phyloP scores from a whole-genome alignment of 192 early-diverging fungal species.

The Glomus cerebriforme region DNA sequence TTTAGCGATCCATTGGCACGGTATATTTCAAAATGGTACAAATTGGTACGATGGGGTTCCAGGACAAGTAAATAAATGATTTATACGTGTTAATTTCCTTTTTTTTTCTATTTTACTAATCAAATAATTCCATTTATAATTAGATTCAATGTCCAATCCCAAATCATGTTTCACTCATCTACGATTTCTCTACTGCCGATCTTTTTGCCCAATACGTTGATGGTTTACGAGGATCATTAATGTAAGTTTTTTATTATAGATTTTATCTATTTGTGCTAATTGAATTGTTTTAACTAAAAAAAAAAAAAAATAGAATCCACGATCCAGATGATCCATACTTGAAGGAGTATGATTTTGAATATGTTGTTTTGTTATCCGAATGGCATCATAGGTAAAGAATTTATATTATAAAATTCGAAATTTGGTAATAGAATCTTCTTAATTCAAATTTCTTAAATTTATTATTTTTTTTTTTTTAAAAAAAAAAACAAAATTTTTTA shows the following conservation, averaged over 20 bases:
- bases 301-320: neutral
- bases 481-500: too few species aligned
- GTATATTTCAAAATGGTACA: constrained; percentile 55
- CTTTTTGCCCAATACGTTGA: constrained; percentile 33
- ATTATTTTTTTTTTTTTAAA: too few species aligned
- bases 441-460: too few species aligned
- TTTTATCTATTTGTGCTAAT: too few species aligned
- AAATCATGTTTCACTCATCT: constrained; percentile 32
- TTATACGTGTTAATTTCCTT: too few species aligned
- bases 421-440: too few species aligned
- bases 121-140: neutral
- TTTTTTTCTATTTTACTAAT: too few species aligned
- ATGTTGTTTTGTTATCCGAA: constrained; percentile 39
- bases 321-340: constrained; percentile 37
- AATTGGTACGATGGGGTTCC: constrained; percentile 52
- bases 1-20: constrained; percentile 44
- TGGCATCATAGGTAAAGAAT: constrained; percentile 30
- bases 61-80: constrained; percentile 22
- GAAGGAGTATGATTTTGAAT: constrained; percentile 36
- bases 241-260: neutral
- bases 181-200: constrained; percentile 33
- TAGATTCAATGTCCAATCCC: constrained; percentile 42
- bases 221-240: constrained; percentile 27
- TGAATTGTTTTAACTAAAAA: too few species aligned
- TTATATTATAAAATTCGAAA: too few species aligned